These are phyloP conservation scores for Paralagenidium karlingii DNA, from an alignment of 352 stramenopile genomes.

Conservation along the genomic window DNA sequence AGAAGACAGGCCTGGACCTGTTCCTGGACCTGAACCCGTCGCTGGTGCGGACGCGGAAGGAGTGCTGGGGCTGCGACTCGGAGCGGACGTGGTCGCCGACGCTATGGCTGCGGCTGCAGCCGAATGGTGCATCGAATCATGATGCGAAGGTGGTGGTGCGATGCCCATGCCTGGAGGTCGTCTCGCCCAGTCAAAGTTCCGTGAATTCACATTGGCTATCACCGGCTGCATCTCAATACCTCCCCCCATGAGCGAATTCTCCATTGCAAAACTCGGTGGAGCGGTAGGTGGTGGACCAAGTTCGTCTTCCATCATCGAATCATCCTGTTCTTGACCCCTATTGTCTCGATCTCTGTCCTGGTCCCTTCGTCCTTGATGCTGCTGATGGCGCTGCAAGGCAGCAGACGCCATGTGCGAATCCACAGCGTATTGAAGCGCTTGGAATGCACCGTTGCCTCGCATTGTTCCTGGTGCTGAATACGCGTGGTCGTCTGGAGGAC, in stretches of 20 bases:
- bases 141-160: too few species aligned
- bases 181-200: constrained; percentile 73
- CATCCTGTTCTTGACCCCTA: background rate
- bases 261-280: constrained; percentile 41
- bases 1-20: too few species aligned
- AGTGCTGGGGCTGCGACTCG: too few species aligned
- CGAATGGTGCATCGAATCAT: too few species aligned
- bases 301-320: too few species aligned
- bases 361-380: background rate
- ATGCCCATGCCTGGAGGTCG: too few species aligned
- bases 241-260: constrained; percentile 75
- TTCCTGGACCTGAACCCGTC: too few species aligned
- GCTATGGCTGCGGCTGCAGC: background rate
- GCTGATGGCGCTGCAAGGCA: background rate
- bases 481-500: too few species aligned
- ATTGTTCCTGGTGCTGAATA: too few species aligned
- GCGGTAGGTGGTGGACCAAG: constrained; percentile 45
- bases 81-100: background rate
- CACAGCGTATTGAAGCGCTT: too few species aligned
- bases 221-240: constrained; percentile 65
- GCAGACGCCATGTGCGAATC: background rate
- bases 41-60: too few species aligned
- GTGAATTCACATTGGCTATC: constrained; percentile 60
- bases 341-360: background rate
- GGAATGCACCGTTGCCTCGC: too few species aligned